A percentile compares a stretch with the other conserved stretches of the same genome.
Conservation (phyloP, 345 rosid genomes). For the Brassica juncea region DNA sequence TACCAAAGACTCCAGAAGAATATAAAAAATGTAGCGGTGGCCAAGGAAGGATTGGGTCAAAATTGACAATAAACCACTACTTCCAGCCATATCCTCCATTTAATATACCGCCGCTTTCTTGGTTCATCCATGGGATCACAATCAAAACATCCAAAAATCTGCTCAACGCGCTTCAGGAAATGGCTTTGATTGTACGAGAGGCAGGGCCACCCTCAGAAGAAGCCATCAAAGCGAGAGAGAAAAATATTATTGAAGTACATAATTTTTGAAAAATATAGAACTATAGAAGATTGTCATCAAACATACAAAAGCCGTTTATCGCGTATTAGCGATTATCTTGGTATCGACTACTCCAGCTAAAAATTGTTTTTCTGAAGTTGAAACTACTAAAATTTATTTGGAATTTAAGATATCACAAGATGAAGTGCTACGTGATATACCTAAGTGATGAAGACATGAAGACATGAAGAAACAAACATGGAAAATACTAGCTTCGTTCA, state of each 20-base stretch:
- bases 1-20: conserved; percentile 64
- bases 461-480: neutral
- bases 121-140: conserved; percentile 76
- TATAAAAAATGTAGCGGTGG: conserved; percentile 63
- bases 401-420: neutral
- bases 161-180: conserved; percentile 16
- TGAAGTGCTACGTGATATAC: neutral
- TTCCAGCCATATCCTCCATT: conserved; percentile 61
- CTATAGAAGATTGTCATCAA: neutral
- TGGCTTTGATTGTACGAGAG: neutral
- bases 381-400: neutral
- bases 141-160: conserved; percentile 59
- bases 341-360: neutral
- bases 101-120: conserved; percentile 82
- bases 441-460: neutral
- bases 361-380: neutral
- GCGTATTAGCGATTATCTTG: neutral
- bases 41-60: conserved; percentile 72
- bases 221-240: neutral
- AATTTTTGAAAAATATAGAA: neutral
- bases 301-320: neutral
- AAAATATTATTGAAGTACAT: neutral
- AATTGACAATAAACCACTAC: conserved; percentile 62
- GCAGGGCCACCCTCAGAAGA: neutral
- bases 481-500: neutral